phyloP scores from a whole-genome alignment of 345 rosid species.

The Brassica juncea region DNA sequence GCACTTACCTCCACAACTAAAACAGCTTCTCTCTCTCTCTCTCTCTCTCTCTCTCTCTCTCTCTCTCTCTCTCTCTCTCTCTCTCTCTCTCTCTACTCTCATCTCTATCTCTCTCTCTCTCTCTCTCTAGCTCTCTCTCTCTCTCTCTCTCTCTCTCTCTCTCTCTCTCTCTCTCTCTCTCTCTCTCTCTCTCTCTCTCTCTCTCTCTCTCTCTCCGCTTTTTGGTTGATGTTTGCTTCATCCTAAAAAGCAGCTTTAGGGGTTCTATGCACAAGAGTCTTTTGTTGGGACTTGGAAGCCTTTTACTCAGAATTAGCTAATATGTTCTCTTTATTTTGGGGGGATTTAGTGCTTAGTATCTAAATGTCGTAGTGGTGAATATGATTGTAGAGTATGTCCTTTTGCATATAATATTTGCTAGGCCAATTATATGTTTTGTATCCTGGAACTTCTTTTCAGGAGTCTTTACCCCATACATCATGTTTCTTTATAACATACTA shows the following conservation, averaged over 20 bases:
- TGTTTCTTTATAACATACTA: neutral
- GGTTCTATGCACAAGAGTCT: neutral
- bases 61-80: too few species aligned
- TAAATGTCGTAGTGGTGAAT: neutral
- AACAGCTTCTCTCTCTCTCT: neutral
- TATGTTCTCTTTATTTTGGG: conserved; percentile 5
- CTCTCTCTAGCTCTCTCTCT: too few species aligned
- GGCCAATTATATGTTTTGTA: conserved; percentile 25
- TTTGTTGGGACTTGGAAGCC: neutral
- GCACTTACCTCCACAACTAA: conserved; percentile 66
- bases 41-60: too few species aligned
- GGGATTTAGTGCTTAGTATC: conserved; percentile 10
- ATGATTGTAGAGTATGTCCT: neutral
- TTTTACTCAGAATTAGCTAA: neutral
- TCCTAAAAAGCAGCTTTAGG: neutral
- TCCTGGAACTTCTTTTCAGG: neutral
- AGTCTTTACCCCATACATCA: neutral
- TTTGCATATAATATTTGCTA: conserved; percentile 35
- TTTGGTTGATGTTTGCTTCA: neutral
- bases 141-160: too few species aligned
- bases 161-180: too few species aligned
- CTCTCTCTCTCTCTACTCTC: too few species aligned
- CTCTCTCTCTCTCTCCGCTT: neutral
- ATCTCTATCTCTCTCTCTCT: too few species aligned
- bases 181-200: neutral